These are phyloP conservation scores for Brassica incana DNA, from an alignment of 345 rosid species.

Conservation along the genomic window DNA sequence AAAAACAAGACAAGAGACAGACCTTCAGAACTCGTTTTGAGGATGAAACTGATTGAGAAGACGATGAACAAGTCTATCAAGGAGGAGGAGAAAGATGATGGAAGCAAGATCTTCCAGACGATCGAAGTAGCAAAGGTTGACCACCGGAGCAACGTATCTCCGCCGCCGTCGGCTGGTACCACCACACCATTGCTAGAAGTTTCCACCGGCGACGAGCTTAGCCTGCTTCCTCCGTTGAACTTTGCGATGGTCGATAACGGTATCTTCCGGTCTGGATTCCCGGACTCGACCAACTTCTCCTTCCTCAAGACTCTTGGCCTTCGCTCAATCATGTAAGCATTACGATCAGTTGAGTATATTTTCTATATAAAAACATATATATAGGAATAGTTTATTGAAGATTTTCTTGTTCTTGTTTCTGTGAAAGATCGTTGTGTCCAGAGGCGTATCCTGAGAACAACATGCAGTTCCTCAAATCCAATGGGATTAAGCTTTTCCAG, in stretches of 20 bases:
- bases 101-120: slow-evolving; percentile 34
- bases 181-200: slow-evolving; percentile 25
- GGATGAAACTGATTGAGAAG: slow-evolving; percentile 38
- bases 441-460: slow-evolving; percentile 85
- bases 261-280: slow-evolving; percentile 94
- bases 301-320: slow-evolving; percentile 84
- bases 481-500: slow-evolving; percentile 78
- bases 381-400: neutral
- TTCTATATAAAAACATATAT: neutral
- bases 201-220: slow-evolving; percentile 48
- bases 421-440: slow-evolving; percentile 78
- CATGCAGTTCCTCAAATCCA: slow-evolving; percentile 71
- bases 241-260: slow-evolving; percentile 95
- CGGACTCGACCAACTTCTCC: slow-evolving; percentile 82
- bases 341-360: neutral
- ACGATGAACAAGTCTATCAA: slow-evolving; percentile 24
- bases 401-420: neutral
- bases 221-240: slow-evolving; percentile 77
- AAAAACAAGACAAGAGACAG: neutral
- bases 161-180: neutral
- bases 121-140: slow-evolving; percentile 59
- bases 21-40: neutral
- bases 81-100: slow-evolving; percentile 11
- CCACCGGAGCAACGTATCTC: slow-evolving; percentile 45
- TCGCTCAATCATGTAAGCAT: slow-evolving; percentile 90